Base-by-base conservation (phyloP, 257 asterid species). In the Jaltomata sinuosa region DNA sequence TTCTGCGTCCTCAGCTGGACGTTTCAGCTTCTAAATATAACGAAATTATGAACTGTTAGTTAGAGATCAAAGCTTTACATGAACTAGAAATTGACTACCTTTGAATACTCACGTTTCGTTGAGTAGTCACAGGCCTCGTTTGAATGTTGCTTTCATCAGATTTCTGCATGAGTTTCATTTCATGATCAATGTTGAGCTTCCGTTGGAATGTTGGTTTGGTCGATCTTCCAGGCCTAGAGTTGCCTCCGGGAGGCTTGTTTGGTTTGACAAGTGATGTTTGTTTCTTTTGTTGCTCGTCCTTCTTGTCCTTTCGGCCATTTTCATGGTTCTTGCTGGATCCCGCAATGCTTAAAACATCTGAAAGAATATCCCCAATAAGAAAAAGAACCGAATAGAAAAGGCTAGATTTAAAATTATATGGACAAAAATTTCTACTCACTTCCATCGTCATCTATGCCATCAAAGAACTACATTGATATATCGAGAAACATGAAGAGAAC, bases 371-470 rank as follows among this genome's bases (percentile, higher is more conserved):
- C 90, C 88, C 89, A 68, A 68, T 84, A 54, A 68, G 84, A 83
- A 82, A 85, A 86, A 77, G 90, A 93, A 89, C 93, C 89, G 49
- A 87, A 83, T 83, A 89, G 90, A 87, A 86, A 85, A 86, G 84
- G 84, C 83, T 81, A 82, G 69, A 83, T 40, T 52, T 69, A 67
- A 84, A 85, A 90, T 82, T 86, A 59, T 59, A 83, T 87, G 88
- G 83, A 55, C 27, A 68, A 62, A 85, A 84, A 65, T 67, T 22
- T 61, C 79, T 88, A 94, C 99, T 96, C 94, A 96, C 99, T 93
- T 90, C 97, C 98, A 71, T 93, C 92, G 49, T 93, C 98, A 84
- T 96, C 99, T 92, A 94, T 89, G 89, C 93, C 97, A 45, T 96
- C 99, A 82, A 96, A 96, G 93, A 96, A 90, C 99, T 96, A 83